Base-by-base conservation (phyloP, 768 basidiomycete species). In the Mycena alexandri region DNA sequence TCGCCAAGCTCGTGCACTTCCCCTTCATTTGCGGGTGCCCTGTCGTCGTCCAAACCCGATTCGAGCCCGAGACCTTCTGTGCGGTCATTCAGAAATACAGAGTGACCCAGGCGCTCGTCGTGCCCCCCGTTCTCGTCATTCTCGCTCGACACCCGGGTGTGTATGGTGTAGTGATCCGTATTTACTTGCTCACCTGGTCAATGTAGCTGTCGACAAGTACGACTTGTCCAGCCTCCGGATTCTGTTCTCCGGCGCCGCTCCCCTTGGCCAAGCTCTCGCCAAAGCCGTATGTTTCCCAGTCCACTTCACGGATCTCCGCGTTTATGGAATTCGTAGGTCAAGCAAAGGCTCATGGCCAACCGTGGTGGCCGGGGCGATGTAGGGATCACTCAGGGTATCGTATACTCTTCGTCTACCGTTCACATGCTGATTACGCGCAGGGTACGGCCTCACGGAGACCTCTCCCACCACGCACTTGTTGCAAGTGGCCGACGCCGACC, bases 51-150 rank as follows among this genome's bases (percentile, higher is more conserved):
- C 85, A 91, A 75, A 77, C 86, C 2, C 86, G 87, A 38, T 96
- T 96, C 75, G 91, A 95, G 69, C 90, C 93, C 0, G 80, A 80
- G 1, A 75, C 80, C 57, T 93, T 93, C 72, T 91, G 93, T 68
- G 80, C 83, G 13, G 81, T 86, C 54, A 86, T 97, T 52, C 83
- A 90, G 68, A 84, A 81, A 56, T 93, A 93, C 81, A 86, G 81
- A 56, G 84, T 89, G 29, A 90, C 90, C 0, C 65, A 80, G 1
- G 65, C 86, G 0, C 78, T 91, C 0, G 80, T 94, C 53, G 94
- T 94, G 1, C 95, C 95, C 1, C 95, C 96, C 0, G 89, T 98
- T n/a, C 79, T 95, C 14, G 89, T 97, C 16, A 84, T 88, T 1
- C 82, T 98, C 46, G 80, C 89, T 3, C 87, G 90, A 66, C 90